phyloP scores from a whole-genome alignment of 169 alveolate genomes.

The Plasmodium chabaudi region DNA sequence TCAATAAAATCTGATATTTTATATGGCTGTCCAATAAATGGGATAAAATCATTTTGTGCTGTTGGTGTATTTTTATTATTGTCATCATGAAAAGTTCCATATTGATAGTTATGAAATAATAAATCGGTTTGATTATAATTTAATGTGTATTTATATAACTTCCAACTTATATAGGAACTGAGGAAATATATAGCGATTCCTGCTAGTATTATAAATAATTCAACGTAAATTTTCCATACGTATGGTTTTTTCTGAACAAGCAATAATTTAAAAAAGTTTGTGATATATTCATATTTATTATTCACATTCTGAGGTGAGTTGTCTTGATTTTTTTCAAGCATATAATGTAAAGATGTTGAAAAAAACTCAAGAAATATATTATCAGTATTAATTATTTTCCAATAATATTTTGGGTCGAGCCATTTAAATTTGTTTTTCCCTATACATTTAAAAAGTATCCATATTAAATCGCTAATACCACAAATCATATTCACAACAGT shows the following conservation, averaged over 20 bases:
- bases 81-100: conserved; percentile 73
- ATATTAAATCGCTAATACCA: conserved; percentile 69
- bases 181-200: conserved; percentile 65
- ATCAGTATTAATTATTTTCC: conserved; percentile 67
- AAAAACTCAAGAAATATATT: conserved; percentile 66
- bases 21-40: conserved; percentile 73
- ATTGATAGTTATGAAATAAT: conserved; percentile 42
- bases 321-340: conserved; percentile 52
- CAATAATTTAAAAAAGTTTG: conserved; percentile 64
- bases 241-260: conserved; percentile 67
- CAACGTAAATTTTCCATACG: conserved; percentile 72
- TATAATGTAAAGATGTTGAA: conserved; percentile 64
- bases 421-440: conserved; percentile 66
- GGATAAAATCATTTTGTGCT: conserved; percentile 60
- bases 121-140: conserved; percentile 62
- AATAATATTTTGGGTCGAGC: conserved; percentile 63
- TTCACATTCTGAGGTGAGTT: conserved; percentile 53
- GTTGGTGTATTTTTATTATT: conserved; percentile 54
- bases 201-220: conserved; percentile 33
- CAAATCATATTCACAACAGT: conserved; percentile 74
- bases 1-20: conserved; percentile 68
- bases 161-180: conserved; percentile 72
- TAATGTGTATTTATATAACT: conserved; percentile 64
- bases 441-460: conserved; percentile 74
- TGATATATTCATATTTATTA: conserved; percentile 59